A percentile compares a stretch with the other conserved stretches of the same genome.
Conservation (phyloP, 2,329 filamentous ascomycete genomes). For the Ophiostoma sp. region DNA sequence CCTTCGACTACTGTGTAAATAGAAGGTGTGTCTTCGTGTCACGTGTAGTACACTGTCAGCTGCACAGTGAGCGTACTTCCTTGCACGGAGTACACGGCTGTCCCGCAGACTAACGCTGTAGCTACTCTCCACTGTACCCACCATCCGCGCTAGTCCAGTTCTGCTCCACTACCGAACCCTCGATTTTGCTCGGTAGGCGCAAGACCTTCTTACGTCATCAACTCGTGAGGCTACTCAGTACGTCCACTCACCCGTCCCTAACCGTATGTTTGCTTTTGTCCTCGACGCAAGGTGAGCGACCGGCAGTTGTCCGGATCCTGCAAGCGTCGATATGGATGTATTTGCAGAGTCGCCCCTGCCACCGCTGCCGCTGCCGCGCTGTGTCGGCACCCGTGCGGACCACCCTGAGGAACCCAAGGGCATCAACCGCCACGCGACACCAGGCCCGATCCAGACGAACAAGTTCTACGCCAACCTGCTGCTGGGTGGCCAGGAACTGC, state of each 20-base stretch:
- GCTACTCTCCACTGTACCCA: not conserved
- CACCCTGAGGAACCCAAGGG: slow-evolving; percentile 48
- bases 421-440: slow-evolving; percentile 26
- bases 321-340: not conserved
- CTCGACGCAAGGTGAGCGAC: not conserved
- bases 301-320: not conserved
- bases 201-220: slow-evolving; percentile 1
- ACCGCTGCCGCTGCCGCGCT: slow-evolving; percentile 7
- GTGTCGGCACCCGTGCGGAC: slow-evolving; percentile 37
- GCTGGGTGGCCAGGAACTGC: slow-evolving; percentile 62
- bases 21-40: not conserved
- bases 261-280: not conserved
- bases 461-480: slow-evolving; percentile 81
- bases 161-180: not conserved
- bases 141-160: not conserved
- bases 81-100: not conserved
- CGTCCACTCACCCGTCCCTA: not conserved
- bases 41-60: not conserved
- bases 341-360: slow-evolving; percentile 10
- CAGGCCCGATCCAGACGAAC: slow-evolving; percentile 61
- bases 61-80: not conserved
- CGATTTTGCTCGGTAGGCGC: too few species aligned
- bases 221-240: not conserved
- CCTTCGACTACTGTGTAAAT: slow-evolving; percentile 6
- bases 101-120: not conserved